Percentiles rank a stretch among this genome's conserved stretches.
phyloP scores from a whole-genome alignment of 805 yeast genomes.

The Wickerhamiella nectarea region DNA sequence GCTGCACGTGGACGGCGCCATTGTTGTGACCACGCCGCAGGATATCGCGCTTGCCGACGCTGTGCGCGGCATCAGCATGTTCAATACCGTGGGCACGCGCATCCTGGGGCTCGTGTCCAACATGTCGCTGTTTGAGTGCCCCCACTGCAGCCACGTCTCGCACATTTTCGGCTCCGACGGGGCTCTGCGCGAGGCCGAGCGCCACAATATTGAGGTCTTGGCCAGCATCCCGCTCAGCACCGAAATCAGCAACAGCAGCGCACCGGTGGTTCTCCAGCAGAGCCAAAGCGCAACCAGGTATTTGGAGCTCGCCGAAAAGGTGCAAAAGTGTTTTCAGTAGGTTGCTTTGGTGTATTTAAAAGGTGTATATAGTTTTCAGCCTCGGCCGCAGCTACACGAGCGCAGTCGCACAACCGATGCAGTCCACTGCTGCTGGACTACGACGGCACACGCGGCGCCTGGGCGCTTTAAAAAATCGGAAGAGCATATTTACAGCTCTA shows the following conservation, averaged over 20 bases:
- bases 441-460: too few species aligned
- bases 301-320: constrained; percentile 11
- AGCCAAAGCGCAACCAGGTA: constrained; percentile 10
- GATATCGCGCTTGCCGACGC: constrained; percentile 75
- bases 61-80: constrained; percentile 67
- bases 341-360: too few species aligned
- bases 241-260: constrained; percentile 46
- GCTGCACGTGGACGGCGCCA: constrained; percentile 61
- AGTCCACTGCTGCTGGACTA: too few species aligned
- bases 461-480: too few species aligned
- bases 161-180: constrained; percentile 66
- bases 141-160: constrained; percentile 58
- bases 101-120: constrained; percentile 67
- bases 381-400: too few species aligned
- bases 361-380: background rate
- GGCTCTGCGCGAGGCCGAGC: constrained; percentile 37
- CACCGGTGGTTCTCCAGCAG: constrained; percentile 34
- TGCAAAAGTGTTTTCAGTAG: background rate
- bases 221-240: constrained; percentile 58
- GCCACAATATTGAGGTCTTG: constrained; percentile 36
- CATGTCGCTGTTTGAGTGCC: constrained; percentile 67
- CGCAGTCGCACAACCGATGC: too few species aligned
- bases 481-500: too few species aligned
- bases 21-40: constrained; percentile 76
- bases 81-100: constrained; percentile 55